These are phyloP conservation scores for Paramecium sexaurelia DNA, from an alignment of 73 alveolate species.

Conservation along the genomic window DNA sequence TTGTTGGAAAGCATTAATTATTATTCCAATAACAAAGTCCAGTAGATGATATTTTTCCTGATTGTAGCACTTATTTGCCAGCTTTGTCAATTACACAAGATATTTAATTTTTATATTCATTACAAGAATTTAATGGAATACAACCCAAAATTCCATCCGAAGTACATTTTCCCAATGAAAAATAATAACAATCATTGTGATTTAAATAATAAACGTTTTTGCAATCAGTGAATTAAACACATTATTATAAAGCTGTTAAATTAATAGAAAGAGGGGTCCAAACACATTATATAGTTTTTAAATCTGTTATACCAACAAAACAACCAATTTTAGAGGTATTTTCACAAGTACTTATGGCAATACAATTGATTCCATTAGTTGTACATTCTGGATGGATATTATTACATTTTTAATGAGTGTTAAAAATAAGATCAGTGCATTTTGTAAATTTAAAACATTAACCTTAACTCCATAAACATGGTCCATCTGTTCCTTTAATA, in stretches of 20 bases:
- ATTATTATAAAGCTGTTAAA: not conserved
- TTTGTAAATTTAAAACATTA: not conserved
- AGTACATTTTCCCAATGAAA: not conserved
- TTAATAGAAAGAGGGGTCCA: not conserved
- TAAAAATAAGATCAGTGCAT: not conserved
- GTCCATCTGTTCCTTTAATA: not conserved
- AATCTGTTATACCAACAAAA: not conserved
- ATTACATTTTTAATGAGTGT: conserved; percentile 7
- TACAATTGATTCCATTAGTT: not conserved
- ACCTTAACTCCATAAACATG: not conserved
- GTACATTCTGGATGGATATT: not conserved
- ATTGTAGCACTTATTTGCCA: not conserved
- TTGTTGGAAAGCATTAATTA: not conserved
- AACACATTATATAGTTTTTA: not conserved
- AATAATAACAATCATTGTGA: not conserved
- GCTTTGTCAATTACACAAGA: not conserved
- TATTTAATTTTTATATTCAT: not conserved
- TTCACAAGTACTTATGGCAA: not conserved
- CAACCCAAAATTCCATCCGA: conserved; percentile 11
- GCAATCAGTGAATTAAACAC: not conserved
- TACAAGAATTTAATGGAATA: not conserved
- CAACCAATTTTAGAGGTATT: not conserved
- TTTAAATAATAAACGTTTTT: not conserved
- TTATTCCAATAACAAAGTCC: not conserved
- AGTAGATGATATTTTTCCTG: not conserved